phyloP scores from a whole-genome alignment of 2,329 filamentous ascomycete species.

The Stagonosporopsis chrysanthemi region DNA sequence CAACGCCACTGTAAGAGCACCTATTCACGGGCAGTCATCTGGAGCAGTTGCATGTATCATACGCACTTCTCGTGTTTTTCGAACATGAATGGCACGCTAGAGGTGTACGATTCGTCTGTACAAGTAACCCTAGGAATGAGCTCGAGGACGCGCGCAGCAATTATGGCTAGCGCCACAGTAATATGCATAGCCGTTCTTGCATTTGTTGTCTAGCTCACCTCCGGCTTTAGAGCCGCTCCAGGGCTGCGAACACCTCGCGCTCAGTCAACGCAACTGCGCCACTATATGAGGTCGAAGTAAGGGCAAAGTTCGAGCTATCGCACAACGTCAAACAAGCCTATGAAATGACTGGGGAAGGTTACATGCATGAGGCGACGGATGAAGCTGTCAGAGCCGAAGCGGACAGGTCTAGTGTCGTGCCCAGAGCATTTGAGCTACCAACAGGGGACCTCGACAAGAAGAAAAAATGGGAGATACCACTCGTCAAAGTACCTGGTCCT shows the following conservation, averaged over 20 bases:
- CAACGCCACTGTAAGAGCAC: constrained; percentile 7
- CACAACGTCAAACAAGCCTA: constrained; percentile 20
- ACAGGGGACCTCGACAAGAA: constrained; percentile 17
- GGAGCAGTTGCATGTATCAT: not conserved
- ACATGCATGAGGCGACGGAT: constrained; percentile 19
- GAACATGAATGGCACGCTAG: not conserved
- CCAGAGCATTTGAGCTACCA: constrained; percentile 20
- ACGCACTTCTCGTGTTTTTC: constrained; percentile 2
- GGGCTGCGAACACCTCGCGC: too few relatives aligned
- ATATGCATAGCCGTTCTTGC: not conserved
- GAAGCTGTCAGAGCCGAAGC: constrained; percentile 16
- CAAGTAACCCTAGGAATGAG: not conserved
- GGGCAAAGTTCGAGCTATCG: constrained; percentile 21
- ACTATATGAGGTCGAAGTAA: constrained; percentile 8
- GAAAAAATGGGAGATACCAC: constrained; percentile 7
- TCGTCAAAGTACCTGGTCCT: not conserved
- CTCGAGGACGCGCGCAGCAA: not conserved
- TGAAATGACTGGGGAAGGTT: constrained; percentile 19
- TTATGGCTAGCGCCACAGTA: not conserved
- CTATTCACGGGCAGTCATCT: constrained; percentile 17
- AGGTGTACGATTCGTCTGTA: not conserved
- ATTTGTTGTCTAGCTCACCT: too few relatives aligned
- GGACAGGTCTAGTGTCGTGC: constrained; percentile 16
- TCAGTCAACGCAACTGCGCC: not conserved
- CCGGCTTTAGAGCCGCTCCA: not conserved